These are phyloP conservation scores for Acacia crassicarpa DNA, from an alignment of 306 rosid species.

Conservation along the genomic window DNA sequence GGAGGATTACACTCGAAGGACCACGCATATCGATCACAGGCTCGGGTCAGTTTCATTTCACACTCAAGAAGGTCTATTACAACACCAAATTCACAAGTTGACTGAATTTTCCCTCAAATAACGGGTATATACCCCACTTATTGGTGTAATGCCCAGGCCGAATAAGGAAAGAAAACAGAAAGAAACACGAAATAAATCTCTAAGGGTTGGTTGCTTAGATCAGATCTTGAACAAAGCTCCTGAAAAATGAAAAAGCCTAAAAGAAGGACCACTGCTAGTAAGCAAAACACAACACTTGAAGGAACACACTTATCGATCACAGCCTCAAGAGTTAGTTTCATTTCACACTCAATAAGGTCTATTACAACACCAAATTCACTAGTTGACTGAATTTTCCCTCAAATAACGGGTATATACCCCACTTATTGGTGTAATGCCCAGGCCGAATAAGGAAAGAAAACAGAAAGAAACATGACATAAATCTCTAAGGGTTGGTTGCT, in stretches of 20 bases:
- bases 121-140: not conserved
- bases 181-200: not conserved
- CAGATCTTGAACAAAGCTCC: not conserved
- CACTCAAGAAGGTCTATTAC: not conserved
- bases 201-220: not conserved
- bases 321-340: not conserved
- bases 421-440: not conserved
- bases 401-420: not conserved
- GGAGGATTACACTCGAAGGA: not conserved
- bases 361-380: not conserved
- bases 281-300: not conserved
- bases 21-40: not conserved
- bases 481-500: not conserved
- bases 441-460: not conserved
- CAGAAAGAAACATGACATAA: not conserved
- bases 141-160: not conserved
- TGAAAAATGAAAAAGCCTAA: not conserved
- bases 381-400: not conserved
- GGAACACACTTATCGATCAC: not conserved
- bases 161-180: not conserved
- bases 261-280: not conserved
- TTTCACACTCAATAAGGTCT: not conserved
- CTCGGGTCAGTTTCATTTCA: slow-evolving; percentile 1
- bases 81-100: not conserved
- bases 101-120: not conserved